These are phyloP conservation scores for Pichia sp. DNA, from an alignment of 1,139 yeast species.

Conservation along the genomic window DNA sequence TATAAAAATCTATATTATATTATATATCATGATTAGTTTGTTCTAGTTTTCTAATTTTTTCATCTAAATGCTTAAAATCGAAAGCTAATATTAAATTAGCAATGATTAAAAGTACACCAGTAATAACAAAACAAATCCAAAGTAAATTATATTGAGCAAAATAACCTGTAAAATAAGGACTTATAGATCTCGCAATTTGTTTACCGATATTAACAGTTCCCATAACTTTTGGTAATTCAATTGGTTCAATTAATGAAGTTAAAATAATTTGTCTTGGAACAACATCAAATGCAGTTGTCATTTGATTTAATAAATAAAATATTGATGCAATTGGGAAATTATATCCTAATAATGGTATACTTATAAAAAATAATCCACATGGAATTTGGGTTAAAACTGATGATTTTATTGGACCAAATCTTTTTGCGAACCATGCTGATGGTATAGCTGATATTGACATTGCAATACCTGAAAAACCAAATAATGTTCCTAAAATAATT, in stretches of 20 bases:
- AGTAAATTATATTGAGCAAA: constrained; percentile 51
- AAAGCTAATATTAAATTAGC: constrained; percentile 41
- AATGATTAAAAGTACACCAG: constrained; percentile 47
- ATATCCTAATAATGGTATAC: constrained; percentile 38
- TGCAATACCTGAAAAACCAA: constrained; percentile 55
- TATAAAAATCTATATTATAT: not conserved
- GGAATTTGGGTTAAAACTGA: constrained; percentile 76
- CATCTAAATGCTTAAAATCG: constrained; percentile 38
- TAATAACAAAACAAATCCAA: constrained; percentile 54
- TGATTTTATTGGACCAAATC: constrained; percentile 73
- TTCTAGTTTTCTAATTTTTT: constrained; percentile 32
- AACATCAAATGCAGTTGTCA: constrained; percentile 78
- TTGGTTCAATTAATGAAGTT: constrained; percentile 53
- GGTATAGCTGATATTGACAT: constrained; percentile 63
- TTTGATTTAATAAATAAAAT: constrained; percentile 41
- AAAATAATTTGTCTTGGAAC: constrained; percentile 81
- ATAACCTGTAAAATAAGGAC: constrained; percentile 74
- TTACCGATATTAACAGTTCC: constrained; percentile 83
- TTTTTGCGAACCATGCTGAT: constrained; percentile 61
- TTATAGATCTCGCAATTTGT: constrained; percentile 75
- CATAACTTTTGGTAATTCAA: constrained; percentile 69
- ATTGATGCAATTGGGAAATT: constrained; percentile 32
- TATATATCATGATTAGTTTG: constrained; percentile 15
- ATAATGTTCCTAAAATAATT: constrained; percentile 41
- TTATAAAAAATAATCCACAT: constrained; percentile 58